Evolutionary conservation across 208 protist genomes (phyloP).

Genomic region (Trypanosoma boissoni): DNA sequence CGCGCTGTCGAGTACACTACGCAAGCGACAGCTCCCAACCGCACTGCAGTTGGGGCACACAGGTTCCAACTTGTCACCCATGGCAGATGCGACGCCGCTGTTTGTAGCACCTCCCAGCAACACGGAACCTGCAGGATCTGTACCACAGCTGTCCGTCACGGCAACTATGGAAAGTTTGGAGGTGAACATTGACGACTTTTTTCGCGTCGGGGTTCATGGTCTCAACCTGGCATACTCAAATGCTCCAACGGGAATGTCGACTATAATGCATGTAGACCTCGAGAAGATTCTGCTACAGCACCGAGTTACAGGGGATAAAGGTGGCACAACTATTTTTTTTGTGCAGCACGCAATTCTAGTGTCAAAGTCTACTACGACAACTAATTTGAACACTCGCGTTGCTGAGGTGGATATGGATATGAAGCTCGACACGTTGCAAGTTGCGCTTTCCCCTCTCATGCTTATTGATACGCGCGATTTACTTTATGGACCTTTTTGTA

Average conservation of each 20-base stretch:
- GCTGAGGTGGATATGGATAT: slow-evolving; percentile 41
- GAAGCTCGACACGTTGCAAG: slow-evolving; percentile 27
- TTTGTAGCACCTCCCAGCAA: not conserved
- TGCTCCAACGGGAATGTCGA: not conserved
- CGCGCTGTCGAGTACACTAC: not conserved
- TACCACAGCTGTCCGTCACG: not conserved
- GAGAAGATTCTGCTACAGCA: slow-evolving; percentile 11
- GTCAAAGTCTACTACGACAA: not conserved
- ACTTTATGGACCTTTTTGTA: slow-evolving; percentile 77
- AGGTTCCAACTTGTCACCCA: not conserved
- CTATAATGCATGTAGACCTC: not conserved
- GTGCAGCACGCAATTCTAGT: slow-evolving; percentile 2
- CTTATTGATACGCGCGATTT: slow-evolving; percentile 70
- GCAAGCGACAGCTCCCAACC: not conserved
- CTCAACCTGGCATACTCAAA: not conserved
- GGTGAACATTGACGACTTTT: slow-evolving; percentile 19
- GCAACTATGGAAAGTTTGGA: slow-evolving; percentile 16
- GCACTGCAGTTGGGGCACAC: not conserved
- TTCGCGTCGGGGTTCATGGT: slow-evolving; percentile 7
- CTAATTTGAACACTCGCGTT: not conserved
- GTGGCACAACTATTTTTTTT: slow-evolving; percentile 9
- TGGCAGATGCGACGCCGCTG: not conserved
- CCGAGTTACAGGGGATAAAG: not conserved
- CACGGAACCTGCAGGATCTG: not conserved
- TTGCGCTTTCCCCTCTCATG: slow-evolving; percentile 65